Conservation (phyloP, 2,329 filamentous ascomycete species). For the Trichoderma sp. region DNA sequence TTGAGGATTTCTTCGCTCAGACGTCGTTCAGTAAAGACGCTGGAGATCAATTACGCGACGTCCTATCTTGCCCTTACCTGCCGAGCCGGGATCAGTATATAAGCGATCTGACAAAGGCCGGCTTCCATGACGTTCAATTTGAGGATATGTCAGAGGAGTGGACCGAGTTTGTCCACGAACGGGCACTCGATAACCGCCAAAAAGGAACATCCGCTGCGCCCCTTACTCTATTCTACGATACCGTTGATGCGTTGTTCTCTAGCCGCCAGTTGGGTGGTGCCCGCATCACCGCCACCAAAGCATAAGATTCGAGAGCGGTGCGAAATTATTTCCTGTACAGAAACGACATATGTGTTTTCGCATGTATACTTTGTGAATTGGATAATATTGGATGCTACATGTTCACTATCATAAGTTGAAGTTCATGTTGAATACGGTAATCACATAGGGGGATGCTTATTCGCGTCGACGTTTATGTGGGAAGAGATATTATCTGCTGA, state of each 20-base stretch:
- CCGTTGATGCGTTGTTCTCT: not conserved
- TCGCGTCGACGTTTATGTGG: no score
- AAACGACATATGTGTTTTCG: not conserved
- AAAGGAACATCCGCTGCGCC: not conserved
- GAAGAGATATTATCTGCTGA: no score
- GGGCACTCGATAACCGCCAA: not conserved
- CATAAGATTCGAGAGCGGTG: not conserved
- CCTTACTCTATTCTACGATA: constrained; percentile 5
- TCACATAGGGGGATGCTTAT: not conserved
- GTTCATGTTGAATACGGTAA: not conserved
- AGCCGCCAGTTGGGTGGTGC: not conserved
- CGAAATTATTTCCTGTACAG: not conserved
- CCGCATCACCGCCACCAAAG: not conserved
- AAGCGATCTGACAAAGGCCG: not conserved
- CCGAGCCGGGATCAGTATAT: not conserved
- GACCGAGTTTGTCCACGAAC: not conserved
- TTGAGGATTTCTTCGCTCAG: constrained; percentile 2
- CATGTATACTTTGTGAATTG: not conserved
- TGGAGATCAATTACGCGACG: not conserved
- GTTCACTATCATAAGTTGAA: not conserved
- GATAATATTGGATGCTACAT: not conserved
- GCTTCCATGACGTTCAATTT: not conserved
- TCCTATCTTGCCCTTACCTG: not conserved
- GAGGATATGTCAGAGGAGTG: not conserved
- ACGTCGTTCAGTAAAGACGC: not conserved